Conservation (phyloP, 164 flowering plant genomes). For the Stephania yunnanensis region DNA sequence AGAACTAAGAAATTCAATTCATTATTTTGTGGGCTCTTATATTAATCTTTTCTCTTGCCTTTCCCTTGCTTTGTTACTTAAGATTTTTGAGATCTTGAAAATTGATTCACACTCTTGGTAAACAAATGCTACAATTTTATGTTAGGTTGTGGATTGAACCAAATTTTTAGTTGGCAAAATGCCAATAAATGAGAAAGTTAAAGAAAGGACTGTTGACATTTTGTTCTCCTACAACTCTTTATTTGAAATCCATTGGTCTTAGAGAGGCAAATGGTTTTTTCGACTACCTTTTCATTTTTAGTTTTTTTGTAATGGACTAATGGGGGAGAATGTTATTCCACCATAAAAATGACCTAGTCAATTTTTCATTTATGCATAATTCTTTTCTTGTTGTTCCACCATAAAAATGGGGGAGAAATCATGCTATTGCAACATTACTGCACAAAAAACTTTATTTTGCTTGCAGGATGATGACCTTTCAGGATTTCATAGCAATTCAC, state of each 20-base stretch:
- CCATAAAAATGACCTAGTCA: not conserved
- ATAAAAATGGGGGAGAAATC: too few relatives aligned
- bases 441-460: too few relatives aligned
- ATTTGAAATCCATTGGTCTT: not conserved
- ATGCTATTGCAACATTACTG: too few relatives aligned
- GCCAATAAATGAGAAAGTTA: too few relatives aligned
- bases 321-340: not conserved
- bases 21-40: not conserved
- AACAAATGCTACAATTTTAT: too few relatives aligned
- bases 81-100: not conserved
- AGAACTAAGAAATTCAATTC: not conserved
- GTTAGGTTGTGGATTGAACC: too few relatives aligned
- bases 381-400: too few relatives aligned
- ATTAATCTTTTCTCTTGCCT: not conserved
- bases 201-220: too few relatives aligned
- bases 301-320: not conserved
- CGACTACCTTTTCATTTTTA: not conserved
- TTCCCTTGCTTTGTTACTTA: not conserved
- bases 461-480: conserved; percentile 79
- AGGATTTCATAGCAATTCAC: conserved; percentile 83
- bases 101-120: too few relatives aligned
- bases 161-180: too few relatives aligned
- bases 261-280: not conserved
- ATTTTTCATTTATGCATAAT: too few relatives aligned
- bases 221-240: not conserved